Evolutionary conservation across 2,329 filamentous ascomycete genomes (phyloP), one percentile per base, ranked within the genome.

Genomic region (Cladophialophora chaetospira): DNA sequence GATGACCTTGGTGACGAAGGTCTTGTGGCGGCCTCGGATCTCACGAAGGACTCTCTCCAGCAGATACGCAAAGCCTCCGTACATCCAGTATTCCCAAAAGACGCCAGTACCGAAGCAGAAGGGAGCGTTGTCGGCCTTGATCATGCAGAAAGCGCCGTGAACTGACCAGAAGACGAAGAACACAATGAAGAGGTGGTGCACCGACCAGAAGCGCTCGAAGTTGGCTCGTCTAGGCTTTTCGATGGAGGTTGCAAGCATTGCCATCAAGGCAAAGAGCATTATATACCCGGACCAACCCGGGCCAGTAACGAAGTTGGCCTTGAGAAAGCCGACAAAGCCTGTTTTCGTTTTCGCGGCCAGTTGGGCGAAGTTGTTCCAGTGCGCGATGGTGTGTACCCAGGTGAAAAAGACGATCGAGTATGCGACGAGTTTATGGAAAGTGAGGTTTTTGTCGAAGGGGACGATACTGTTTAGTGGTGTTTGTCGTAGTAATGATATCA

Each of bases 101-200:
- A 92, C 88, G 67, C 89, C 89, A 58, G 89, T 78, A 56, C 86
- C 85, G 54, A 83, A 79, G 74, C 89, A 92, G 71, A 88, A 92
- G 1, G 89, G 89, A 4, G 87, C 87, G 61, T 88, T 83, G 70
- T 94, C 89, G 50, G 89, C 86, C 73, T 90, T 89, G 68, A 93
- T 93, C 89, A 94, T 93, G 74, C 90, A 93, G 77, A 91, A 94
- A 23, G 88, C 88, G 57, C 89, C 90, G 73, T 95, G 90, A 67
- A 93, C 82, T n/a, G 89, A 86, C 89, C 89, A 94, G 79, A 94
- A 92, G 65, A 93, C 79, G 77, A 94, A 94, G 81, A 94, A 94
- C 63, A 93, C 69, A 73, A 93, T 84, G 71, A 94, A 94, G 71
- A 94, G 82, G 76, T 94, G 90, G 74, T 95, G 89, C 1, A 88